Evolutionary conservation across 2,329 filamentous ascomycete species (phyloP).

Genomic region (Aspergillus flavus): DNA sequence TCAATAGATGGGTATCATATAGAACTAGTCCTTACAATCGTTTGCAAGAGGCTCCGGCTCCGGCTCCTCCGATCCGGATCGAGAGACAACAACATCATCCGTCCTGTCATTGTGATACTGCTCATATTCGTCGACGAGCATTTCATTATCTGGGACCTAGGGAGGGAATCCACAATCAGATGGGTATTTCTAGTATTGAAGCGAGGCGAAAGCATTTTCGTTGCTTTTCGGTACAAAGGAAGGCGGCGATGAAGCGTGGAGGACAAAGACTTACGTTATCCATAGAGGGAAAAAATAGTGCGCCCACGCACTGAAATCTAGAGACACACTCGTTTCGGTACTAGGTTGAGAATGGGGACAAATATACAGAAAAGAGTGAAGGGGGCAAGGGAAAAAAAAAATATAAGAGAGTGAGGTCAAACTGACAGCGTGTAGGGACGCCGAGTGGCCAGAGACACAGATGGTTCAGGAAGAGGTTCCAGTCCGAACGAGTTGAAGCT

Average conservation of each 20-base stretch:
- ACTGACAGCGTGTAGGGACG: slow-evolving; percentile 9
- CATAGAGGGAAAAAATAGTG: slow-evolving; percentile 42
- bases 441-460: slow-evolving; percentile 16
- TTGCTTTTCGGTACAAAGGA: neutral
- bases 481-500: slow-evolving; percentile 27
- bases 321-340: slow-evolving; percentile 26
- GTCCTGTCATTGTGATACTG: slow-evolving; percentile 65
- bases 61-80: slow-evolving; percentile 60
- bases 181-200: neutral
- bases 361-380: slow-evolving; percentile 4
- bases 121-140: slow-evolving; percentile 61
- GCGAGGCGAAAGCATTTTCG: neutral
- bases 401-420: slow-evolving; percentile 10
- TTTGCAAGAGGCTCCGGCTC: slow-evolving; percentile 60
- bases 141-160: slow-evolving; percentile 61
- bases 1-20: neutral
- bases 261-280: slow-evolving; percentile 44
- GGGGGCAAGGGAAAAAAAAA: slow-evolving; percentile 2
- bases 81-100: slow-evolving; percentile 64
- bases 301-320: slow-evolving; percentile 35
- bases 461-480: slow-evolving; percentile 27
- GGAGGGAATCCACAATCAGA: slow-evolving; percentile 25
- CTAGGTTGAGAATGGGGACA: too few species aligned
- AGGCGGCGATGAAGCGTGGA: neutral
- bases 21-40: slow-evolving; percentile 51